Evolutionary conservation across 1,284 basidiomycete genomes (phyloP), one percentile per base, ranked within the genome.

Genomic region (Marasmius sp.): DNA sequence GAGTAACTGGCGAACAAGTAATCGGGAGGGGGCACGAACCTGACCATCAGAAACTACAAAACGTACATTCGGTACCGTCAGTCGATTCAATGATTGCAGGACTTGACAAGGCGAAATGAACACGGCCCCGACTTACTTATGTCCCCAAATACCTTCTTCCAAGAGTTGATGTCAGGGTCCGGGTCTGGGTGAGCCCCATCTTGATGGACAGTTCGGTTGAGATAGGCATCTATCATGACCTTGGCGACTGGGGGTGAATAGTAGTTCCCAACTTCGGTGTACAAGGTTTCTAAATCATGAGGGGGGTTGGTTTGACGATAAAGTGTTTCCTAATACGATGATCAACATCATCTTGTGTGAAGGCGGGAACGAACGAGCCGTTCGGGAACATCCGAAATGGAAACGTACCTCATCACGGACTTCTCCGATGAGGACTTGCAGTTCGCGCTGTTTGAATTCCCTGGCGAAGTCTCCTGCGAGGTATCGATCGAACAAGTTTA

Each of bases 81-180:
- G 27, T 22, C 12, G 45, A 37, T 11, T 16, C 48, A 43, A 20
- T 47, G 3, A 49, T 48, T 11, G 18, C 20, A 39, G 47, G 22
- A 47, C 20, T 16, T 10, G 57, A 10, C n/a, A 16, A 27, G 43
- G 27, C 10, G 37, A 14, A 5, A 5, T 27, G 27, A 14, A 37
- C 1, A 54, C 11, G 34, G 50, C 33, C 5, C 27, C 36, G 36
- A 64, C 61, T 41, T 12, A 64, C 63, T 45, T 18, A 64, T 64
- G 27, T 64, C 63, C 12, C 63, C 63, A 38, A 60, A 64, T 7
- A 64, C 57, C 54, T 64, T 64, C 41, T 64, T 64, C 63, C 63
- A 64, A 48, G 27, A 34, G 38, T 64, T 60, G 27, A 64, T 64
- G 48, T 43, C 16, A 14, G 48, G 57, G n/a, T 64, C 63, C 10